These are phyloP conservation scores for Hanseniaspora gamundiae DNA, from an alignment of 1,139 yeast genomes.

Conservation along the genomic window DNA sequence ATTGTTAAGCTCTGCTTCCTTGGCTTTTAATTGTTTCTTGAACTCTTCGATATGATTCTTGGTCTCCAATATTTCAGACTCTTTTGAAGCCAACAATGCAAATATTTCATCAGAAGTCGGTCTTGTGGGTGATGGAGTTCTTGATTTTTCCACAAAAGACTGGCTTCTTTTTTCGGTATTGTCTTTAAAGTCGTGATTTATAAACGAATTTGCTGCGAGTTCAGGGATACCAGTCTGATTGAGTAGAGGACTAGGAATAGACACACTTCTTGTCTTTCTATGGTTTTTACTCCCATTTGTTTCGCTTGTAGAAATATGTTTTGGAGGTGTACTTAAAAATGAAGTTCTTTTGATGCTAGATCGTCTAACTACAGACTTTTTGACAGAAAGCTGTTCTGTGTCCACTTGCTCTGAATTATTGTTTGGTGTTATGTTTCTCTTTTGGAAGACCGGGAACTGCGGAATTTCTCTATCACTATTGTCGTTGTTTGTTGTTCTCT, in stretches of 20 bases:
- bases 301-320: neutral
- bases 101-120: conserved; percentile 5
- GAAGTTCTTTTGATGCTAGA: neutral
- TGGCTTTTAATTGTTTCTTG: conserved; percentile 15
- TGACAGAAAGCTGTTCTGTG: neutral
- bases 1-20: conserved; percentile 17
- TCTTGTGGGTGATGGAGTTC: neutral
- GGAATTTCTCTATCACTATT: too few species aligned
- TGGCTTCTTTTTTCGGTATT: neutral
- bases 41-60: conserved; percentile 23
- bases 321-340: neutral
- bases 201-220: neutral
- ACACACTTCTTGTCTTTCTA: neutral
- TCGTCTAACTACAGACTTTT: conserved; percentile 3
- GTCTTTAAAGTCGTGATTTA: neutral
- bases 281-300: neutral
- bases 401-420: too few species aligned
- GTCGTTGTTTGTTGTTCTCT: too few species aligned
- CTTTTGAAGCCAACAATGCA: conserved; percentile 20
- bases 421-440: neutral
- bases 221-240: neutral
- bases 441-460: too few species aligned
- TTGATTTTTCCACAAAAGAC: neutral
- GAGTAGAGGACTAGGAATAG: neutral
- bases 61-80: conserved; percentile 22